A percentile compares a stretch with the other conserved stretches of the same genome.
phyloP scores from a whole-genome alignment of 805 yeast species.

The Candida corydali region DNA sequence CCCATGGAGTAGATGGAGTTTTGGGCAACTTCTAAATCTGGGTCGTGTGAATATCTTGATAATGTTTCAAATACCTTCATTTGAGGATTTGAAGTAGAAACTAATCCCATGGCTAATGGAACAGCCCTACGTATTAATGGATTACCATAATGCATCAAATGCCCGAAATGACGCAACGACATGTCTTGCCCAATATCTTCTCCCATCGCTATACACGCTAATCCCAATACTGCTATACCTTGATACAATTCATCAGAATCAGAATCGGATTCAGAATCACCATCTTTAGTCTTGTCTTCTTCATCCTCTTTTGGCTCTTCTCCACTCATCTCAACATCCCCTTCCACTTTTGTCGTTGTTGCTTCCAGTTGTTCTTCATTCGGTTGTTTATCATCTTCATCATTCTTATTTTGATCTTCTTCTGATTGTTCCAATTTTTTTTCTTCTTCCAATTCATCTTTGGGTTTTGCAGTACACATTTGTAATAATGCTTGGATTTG shows the following conservation, averaged over 20 bases:
- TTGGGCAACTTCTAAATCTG: conserved; percentile 88
- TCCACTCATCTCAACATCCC: conserved; percentile 20
- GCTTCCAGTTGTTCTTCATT: conserved; percentile 20
- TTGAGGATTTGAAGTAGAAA: conserved; percentile 90
- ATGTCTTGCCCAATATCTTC: conserved; percentile 97
- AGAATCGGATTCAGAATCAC: conserved; percentile 27
- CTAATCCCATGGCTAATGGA: conserved; percentile 96
- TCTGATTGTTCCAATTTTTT: conserved; percentile 52
- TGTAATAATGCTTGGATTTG: conserved; percentile 89
- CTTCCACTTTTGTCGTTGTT: too few species aligned
- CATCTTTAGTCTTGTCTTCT: conserved; percentile 20
- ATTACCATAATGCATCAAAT: conserved; percentile 96
- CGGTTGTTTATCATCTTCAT: conserved; percentile 15
- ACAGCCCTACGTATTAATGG: conserved; percentile 88
- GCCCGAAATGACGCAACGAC: conserved; percentile 96
- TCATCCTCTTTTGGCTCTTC: conserved; percentile 21
- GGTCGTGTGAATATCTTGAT: conserved; percentile 94
- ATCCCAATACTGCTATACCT: conserved; percentile 90
- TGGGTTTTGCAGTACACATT: conserved; percentile 74
- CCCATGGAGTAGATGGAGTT: conserved; percentile 98
- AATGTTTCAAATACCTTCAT: conserved; percentile 96
- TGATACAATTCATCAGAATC: conserved; percentile 59
- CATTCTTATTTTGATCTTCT: conserved; percentile 31
- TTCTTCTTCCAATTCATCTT: conserved; percentile 53
- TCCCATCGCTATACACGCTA: conserved; percentile 94